Conservation (phyloP, 108 stramenopile genomes). For the Nitzschia putrida region DNA sequence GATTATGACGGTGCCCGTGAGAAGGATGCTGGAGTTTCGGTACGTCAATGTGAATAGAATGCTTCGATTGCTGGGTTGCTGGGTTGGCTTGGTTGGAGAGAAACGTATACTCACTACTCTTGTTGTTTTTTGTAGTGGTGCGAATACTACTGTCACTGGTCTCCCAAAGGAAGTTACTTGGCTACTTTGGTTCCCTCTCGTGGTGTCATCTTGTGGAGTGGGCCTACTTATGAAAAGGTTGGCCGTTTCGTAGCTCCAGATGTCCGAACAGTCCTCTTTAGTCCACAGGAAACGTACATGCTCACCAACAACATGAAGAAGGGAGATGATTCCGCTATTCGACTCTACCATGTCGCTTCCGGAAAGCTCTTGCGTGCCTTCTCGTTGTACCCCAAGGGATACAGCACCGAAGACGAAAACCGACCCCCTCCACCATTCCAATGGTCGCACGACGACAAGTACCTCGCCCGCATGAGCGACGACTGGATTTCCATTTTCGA, state of each 20-base stretch:
- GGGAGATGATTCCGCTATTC: constrained; percentile 81
- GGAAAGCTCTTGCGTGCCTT: constrained; percentile 85
- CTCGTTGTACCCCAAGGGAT: constrained; percentile 66
- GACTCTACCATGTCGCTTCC: constrained; percentile 87
- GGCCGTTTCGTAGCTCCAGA: constrained; percentile 89
- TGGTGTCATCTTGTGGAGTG: constrained; percentile 96
- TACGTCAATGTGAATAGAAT: no score
- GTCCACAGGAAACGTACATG: constrained; percentile 87
- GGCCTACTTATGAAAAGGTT: constrained; percentile 83
- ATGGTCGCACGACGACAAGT: constrained; percentile 93
- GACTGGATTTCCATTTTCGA: constrained; percentile 90
- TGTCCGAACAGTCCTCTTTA: constrained; percentile 79
- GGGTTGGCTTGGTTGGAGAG: background rate
- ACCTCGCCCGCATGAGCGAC: constrained; percentile 92
- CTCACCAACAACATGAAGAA: constrained; percentile 83
- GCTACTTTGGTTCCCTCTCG: constrained; percentile 89
- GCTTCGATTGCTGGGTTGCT: background rate
- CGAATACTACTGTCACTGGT: constrained; percentile 93
- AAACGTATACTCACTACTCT: background rate
- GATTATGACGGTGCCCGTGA: constrained; percentile 96
- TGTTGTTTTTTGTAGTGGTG: constrained; percentile 65
- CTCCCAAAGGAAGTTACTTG: constrained; percentile 90
- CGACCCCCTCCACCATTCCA: constrained; percentile 85
- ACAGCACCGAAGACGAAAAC: constrained; percentile 40
- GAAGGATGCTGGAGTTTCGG: constrained; percentile 85